Conservation (phyloP, 2,329 filamentous ascomycete genomes). For the Orbilia javanica region DNA sequence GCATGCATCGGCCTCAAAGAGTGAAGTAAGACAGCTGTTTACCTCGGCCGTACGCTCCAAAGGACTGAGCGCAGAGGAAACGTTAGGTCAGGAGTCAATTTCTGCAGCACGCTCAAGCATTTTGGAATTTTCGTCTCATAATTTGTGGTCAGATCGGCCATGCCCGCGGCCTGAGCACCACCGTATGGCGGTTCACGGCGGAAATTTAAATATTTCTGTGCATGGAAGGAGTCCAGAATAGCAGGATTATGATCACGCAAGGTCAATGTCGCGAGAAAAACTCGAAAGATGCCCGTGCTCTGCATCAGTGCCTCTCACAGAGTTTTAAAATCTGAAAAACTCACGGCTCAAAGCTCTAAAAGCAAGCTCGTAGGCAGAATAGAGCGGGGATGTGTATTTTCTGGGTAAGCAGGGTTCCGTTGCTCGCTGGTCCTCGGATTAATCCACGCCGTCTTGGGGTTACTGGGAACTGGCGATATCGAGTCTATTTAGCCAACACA, state of each 20-base stretch:
- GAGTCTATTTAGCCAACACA: slow-evolving; percentile 35
- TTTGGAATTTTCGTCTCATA: slow-evolving; percentile 26
- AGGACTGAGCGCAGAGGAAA: slow-evolving; percentile 26
- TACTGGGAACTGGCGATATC: neutral
- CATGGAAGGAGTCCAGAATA: slow-evolving; percentile 7
- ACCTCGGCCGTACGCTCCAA: slow-evolving; percentile 22
- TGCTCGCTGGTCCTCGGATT: slow-evolving; percentile 36
- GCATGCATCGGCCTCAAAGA: neutral
- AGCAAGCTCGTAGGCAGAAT: slow-evolving; percentile 6
- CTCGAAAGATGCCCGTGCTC: slow-evolving; percentile 7
- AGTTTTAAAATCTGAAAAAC: slow-evolving; percentile 4
- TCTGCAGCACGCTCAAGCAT: slow-evolving; percentile 35
- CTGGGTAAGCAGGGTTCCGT: slow-evolving; percentile 1
- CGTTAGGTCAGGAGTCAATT: slow-evolving; percentile 8
- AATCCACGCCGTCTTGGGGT: slow-evolving; percentile 41
- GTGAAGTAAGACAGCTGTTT: neutral
- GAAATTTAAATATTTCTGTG: slow-evolving; percentile 13
- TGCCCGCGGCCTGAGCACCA: slow-evolving; percentile 34
- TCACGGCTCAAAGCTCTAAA: neutral
- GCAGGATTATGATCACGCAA: neutral
- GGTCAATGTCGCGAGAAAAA: neutral
- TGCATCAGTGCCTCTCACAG: slow-evolving; percentile 23
- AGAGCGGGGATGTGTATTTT: slow-evolving; percentile 3
- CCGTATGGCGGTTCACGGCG: slow-evolving; percentile 6
- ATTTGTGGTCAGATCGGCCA: slow-evolving; percentile 39